phyloP scores from a whole-genome alignment of 2,329 filamentous ascomycete species.

The Pleurostoma richardsiae region DNA sequence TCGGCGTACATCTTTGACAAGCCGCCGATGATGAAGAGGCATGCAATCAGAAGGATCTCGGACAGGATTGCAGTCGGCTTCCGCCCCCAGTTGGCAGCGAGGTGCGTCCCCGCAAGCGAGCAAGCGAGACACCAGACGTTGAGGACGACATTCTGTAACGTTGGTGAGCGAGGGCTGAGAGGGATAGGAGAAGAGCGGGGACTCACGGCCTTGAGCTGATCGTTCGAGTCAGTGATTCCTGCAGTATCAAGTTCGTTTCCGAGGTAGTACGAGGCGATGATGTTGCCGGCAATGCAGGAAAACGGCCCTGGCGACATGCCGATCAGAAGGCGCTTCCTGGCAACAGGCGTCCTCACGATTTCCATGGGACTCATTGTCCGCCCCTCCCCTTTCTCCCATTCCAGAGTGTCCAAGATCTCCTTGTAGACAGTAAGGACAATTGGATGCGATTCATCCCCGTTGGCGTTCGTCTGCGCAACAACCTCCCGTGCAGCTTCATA shows the following conservation, averaged over 20 bases:
- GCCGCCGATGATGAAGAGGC: conserved; percentile 45
- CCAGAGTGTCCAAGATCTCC: conserved; percentile 40
- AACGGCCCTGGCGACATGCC: conserved; percentile 23
- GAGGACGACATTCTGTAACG: conserved; percentile 38
- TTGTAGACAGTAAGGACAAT: conserved; percentile 32
- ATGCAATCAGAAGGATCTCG: conserved; percentile 29
- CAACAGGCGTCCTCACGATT: conserved; percentile 26
- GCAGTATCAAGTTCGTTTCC: conserved; percentile 36
- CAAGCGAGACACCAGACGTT: conserved; percentile 42
- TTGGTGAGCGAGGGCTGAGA: conserved; percentile 7
- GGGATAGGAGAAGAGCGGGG: background rate
- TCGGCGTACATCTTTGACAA: conserved; percentile 36
- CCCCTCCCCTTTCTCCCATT: conserved; percentile 35
- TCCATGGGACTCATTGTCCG: conserved; percentile 27
- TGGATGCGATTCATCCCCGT: conserved; percentile 33
- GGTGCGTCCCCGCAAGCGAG: conserved; percentile 34
- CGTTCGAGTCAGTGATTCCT: conserved; percentile 34
- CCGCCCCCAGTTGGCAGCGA: conserved; percentile 35
- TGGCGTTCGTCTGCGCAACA: conserved; percentile 36
- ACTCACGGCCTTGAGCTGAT: conserved; percentile 35
- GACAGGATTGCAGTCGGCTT: conserved; percentile 35
- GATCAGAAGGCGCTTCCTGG: conserved; percentile 31
- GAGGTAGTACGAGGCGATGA: conserved; percentile 35
- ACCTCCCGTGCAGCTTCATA: conserved; percentile 32
- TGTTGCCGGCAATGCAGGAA: conserved; percentile 30